Percentiles rank a stretch among this genome's conserved stretches.
Evolutionary conservation across 1,139 yeast genomes (phyloP).

Genomic region (Hyphopichia fennica): DNA sequence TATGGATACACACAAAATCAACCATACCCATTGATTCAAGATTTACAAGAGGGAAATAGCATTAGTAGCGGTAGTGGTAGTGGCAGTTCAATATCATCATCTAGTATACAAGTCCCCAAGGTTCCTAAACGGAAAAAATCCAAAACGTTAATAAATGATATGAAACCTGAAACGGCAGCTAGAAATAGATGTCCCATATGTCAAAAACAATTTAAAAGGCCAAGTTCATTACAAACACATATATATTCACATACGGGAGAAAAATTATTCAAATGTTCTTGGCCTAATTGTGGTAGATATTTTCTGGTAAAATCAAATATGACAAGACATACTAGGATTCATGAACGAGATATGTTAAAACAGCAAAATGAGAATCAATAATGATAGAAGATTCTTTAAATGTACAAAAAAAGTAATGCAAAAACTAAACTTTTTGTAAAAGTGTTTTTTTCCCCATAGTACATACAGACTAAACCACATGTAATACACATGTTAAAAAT

Average conservation of each 20-base stretch:
- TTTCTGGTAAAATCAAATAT: constrained; percentile 80
- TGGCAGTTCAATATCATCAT: too few species aligned
- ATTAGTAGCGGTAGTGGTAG: neutral
- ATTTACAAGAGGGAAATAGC: too few species aligned
- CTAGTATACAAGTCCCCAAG: too few species aligned
- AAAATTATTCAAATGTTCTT: constrained; percentile 70
- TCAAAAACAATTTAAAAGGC: constrained; percentile 74
- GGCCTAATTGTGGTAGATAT: constrained; percentile 65
- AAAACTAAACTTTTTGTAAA: too few species aligned
- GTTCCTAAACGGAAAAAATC: neutral
- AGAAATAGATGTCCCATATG: constrained; percentile 63
- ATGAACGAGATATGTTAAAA: constrained; percentile 35
- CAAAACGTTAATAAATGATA: constrained; percentile 18
- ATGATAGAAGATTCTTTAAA: too few species aligned
- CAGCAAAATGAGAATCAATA: constrained; percentile 38
- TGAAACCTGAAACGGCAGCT: constrained; percentile 35
- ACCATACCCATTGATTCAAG: too few species aligned
- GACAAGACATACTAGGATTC: constrained; percentile 74
- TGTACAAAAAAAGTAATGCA: too few species aligned
- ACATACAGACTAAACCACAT: too few species aligned
- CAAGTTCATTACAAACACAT: constrained; percentile 79
- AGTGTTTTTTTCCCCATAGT: too few species aligned
- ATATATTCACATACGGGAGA: constrained; percentile 85
- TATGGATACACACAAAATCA: too few species aligned
- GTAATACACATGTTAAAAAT: too few species aligned